A percentile compares a stretch with the other conserved stretches of the same genome.
These are phyloP conservation scores for Ophiostoma ulmi DNA, from an alignment of 2,329 filamentous ascomycete species.

Conservation along the genomic window DNA sequence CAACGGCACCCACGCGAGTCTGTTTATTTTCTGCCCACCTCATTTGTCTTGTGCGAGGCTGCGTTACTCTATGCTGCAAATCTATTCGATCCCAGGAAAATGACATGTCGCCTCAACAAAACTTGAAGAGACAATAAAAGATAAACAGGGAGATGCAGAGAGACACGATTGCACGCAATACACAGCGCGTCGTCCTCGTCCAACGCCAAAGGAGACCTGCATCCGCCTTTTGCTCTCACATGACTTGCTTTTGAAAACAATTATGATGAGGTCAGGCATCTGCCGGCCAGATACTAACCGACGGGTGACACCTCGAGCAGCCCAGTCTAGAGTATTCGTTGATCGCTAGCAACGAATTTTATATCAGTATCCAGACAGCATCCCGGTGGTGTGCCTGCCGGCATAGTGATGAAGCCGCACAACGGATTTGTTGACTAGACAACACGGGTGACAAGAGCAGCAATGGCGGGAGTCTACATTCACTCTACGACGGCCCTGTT, in stretches of 20 bases:
- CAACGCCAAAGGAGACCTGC: background rate
- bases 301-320: background rate
- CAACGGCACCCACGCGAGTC: constrained; percentile 7
- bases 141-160: too few species aligned
- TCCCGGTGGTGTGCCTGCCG: background rate
- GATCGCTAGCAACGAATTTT: background rate
- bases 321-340: background rate
- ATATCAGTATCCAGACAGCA: background rate
- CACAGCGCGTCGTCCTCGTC: background rate
- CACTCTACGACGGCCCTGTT: background rate
- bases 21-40: background rate
- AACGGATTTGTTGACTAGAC: background rate
- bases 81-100: background rate
- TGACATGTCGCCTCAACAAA: constrained; percentile 17
- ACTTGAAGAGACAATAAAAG: background rate
- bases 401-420: background rate
- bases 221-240: background rate
- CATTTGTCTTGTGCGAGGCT: constrained; percentile 6
- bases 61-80: background rate
- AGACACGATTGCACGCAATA: background rate
- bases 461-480: background rate
- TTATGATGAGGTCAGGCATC: too few species aligned
- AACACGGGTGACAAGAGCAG: background rate
- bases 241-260: too few species aligned
- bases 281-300: background rate